Evolutionary conservation across 495 filamentous ascomycete species (phyloP).

Genomic region (Aspergillus steynii): DNA sequence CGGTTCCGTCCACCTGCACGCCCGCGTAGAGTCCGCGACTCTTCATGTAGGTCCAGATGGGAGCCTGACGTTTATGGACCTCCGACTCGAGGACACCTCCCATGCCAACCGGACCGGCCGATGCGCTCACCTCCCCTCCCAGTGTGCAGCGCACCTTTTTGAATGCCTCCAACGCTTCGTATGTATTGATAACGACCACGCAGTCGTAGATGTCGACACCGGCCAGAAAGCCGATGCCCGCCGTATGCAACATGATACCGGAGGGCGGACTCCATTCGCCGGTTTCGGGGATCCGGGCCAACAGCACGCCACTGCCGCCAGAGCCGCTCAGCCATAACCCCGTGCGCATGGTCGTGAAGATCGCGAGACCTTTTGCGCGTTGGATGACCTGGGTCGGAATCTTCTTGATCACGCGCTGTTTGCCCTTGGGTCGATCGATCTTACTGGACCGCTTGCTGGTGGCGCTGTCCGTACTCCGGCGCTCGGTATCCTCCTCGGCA

Average conservation of each 20-base stretch:
- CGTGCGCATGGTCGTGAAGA: constrained; percentile 92
- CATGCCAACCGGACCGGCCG: constrained; percentile 77
- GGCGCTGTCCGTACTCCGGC: constrained; percentile 6
- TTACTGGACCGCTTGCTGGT: constrained; percentile 35
- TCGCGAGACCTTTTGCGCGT: constrained; percentile 81
- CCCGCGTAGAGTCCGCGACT: constrained; percentile 81
- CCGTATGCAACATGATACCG: constrained; percentile 84
- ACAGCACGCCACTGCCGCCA: constrained; percentile 74
- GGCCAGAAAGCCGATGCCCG: constrained; percentile 81
- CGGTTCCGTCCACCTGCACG: constrained; percentile 79
- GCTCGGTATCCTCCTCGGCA: constrained; percentile 34
- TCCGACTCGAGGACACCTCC: constrained; percentile 75
- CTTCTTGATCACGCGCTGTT: constrained; percentile 74
- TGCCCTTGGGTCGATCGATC: constrained; percentile 59
- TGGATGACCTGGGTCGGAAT: constrained; percentile 80
- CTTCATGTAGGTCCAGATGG: constrained; percentile 87
- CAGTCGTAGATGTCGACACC: constrained; percentile 95
- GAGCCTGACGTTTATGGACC: constrained; percentile 65
- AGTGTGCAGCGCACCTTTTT: constrained; percentile 74
- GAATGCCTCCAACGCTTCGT: constrained; percentile 77
- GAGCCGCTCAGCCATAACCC: constrained; percentile 90
- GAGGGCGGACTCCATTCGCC: constrained; percentile 88
- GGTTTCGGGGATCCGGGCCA: constrained; percentile 71
- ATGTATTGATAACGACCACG: constrained; percentile 84
- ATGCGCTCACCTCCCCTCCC: constrained; percentile 74